phyloP scores from a whole-genome alignment of 2,329 filamentous ascomycete genomes.

The Colletotrichum acutatum region DNA sequence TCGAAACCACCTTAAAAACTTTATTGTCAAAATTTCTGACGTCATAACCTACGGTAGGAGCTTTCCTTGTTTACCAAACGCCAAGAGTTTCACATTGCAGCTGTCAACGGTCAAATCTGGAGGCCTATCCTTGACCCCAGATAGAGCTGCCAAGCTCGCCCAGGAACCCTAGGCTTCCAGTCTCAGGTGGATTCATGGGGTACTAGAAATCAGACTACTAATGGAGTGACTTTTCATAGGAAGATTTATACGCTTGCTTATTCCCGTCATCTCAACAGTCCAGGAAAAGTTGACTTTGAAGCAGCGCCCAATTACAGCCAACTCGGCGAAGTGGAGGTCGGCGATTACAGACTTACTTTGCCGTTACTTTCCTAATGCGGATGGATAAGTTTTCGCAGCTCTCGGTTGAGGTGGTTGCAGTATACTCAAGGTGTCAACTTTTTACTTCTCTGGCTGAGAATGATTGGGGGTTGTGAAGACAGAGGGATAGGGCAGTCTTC shows the following conservation, averaged over 20 bases:
- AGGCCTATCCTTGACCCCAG: not conserved
- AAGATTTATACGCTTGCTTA: not conserved
- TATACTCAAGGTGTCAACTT: not conserved
- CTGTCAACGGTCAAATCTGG: not conserved
- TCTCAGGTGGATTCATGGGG: not conserved
- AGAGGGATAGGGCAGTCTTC: not conserved
- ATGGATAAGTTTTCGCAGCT: not conserved
- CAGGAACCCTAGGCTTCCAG: no score
- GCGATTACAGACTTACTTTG: not conserved
- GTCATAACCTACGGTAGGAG: not conserved
- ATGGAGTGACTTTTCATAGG: not conserved
- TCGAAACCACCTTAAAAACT: not conserved
- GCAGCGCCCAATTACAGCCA: not conserved
- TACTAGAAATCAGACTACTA: not conserved
- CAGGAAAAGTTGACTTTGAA: not conserved
- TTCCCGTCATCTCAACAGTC: not conserved
- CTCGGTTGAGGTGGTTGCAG: not conserved
- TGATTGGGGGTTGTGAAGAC: not conserved
- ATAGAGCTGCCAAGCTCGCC: no score
- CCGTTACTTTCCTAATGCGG: not conserved
- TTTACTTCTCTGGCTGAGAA: not conserved
- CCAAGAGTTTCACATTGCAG: slow-evolving; percentile 10
- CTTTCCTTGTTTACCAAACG: slow-evolving; percentile 3
- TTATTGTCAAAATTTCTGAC: not conserved
- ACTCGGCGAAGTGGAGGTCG: not conserved